Percentiles rank a stretch among this genome's conserved stretches.
Conservation (phyloP, 768 basidiomycete species). For the Rhizopogon vulgaris region DNA sequence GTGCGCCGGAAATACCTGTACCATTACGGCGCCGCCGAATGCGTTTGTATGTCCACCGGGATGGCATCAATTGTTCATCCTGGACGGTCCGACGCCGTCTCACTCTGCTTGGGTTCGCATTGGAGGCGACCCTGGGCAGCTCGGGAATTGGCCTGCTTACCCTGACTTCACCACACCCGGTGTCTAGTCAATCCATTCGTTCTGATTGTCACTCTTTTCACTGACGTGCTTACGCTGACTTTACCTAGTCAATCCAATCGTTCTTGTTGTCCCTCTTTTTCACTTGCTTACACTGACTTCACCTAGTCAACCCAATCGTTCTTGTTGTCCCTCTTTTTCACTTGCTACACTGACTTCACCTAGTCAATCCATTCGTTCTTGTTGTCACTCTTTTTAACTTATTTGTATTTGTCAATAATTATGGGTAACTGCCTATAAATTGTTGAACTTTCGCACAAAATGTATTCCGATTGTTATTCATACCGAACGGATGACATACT, state of each 20-base stretch:
- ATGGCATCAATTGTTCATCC: conserved; percentile 71
- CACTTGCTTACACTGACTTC: no score
- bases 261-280: no score
- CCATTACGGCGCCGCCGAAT: conserved; percentile 74
- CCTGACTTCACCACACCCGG: conserved; percentile 68
- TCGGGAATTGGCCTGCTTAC: conserved; percentile 71
- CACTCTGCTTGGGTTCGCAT: conserved; percentile 71
- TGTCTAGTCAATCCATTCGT: conserved; percentile 24
- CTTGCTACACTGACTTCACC: no score
- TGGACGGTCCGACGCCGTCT: conserved; percentile 77
- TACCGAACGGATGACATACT: not conserved
- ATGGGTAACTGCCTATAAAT: not conserved
- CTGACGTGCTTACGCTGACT: no score
- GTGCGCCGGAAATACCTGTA: conserved; percentile 64
- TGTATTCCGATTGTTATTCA: not conserved
- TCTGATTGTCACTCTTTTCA: not conserved
- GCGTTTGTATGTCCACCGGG: conserved; percentile 62
- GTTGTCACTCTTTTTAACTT: not conserved
- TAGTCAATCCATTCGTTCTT: no score
- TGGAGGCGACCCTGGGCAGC: conserved; percentile 62
- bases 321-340: no score
- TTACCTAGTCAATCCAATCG: no score
- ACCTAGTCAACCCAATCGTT: no score
- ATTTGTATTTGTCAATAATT: not conserved
- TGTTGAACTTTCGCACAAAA: not conserved